A percentile compares a stretch with the other conserved stretches of the same genome.
Evolutionary conservation across 345 rosid species (phyloP).

Genomic region (Syzygium jambos): DNA sequence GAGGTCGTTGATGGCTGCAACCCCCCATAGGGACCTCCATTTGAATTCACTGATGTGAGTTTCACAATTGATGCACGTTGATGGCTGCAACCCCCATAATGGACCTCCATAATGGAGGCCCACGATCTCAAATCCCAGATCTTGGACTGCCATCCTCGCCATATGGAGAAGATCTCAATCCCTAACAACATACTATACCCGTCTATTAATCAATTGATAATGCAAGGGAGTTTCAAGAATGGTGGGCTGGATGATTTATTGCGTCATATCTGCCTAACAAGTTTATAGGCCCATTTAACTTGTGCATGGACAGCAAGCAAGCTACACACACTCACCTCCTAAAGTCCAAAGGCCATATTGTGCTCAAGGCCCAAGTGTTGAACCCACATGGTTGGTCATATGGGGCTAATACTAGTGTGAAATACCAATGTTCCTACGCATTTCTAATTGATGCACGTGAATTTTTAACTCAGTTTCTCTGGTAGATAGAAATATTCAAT

Average conservation of each 20-base stretch:
- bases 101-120: not conserved
- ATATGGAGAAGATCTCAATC: not conserved
- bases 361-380: not conserved
- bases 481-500: not conserved
- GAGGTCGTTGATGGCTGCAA: too few relatives aligned
- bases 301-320: not conserved
- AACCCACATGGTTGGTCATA: not conserved
- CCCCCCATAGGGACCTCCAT: too few relatives aligned
- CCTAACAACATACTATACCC: not conserved
- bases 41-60: too few relatives aligned
- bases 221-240: not conserved
- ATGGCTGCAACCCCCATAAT: too few relatives aligned
- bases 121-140: not conserved
- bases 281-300: not conserved
- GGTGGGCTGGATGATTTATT: not conserved
- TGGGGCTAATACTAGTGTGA: not conserved
- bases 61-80: too few relatives aligned
- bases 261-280: not conserved
- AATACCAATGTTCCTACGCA: not conserved
- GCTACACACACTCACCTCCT: not conserved
- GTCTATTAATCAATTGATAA: not conserved
- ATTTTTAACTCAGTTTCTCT: not conserved
- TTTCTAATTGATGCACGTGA: not conserved
- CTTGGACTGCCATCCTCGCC: not conserved
- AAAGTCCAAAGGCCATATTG: not conserved